These are phyloP conservation scores for Teratosphaeriaceae sp. DNA, from an alignment of 2,329 filamentous ascomycete species.

Conservation along the genomic window DNA sequence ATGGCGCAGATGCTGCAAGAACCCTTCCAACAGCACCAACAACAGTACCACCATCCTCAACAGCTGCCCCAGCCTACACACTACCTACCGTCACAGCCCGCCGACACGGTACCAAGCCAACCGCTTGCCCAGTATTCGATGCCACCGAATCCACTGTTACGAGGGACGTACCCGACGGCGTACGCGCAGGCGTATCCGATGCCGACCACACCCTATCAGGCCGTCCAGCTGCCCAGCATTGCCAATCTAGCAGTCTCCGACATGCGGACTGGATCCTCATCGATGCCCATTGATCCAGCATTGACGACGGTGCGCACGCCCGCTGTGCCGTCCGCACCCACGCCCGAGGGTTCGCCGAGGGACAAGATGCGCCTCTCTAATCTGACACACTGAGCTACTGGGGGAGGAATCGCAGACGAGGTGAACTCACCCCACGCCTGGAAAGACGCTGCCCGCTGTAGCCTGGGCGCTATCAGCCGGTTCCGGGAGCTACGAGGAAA, in stretches of 20 bases:
- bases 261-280: not conserved
- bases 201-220: conserved; percentile 14
- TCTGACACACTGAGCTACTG: conserved; percentile 25
- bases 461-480: no score
- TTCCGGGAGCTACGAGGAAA: no score
- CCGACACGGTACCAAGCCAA: conserved; percentile 13
- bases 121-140: conserved; percentile 1
- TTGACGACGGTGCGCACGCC: conserved; percentile 15
- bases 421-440: no score
- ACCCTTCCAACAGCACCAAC: conserved; percentile 20
- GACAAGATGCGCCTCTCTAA: conserved; percentile 35
- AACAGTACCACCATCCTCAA: conserved; percentile 8
- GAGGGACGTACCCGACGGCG: conserved; percentile 2
- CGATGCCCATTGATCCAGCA: conserved; percentile 9
- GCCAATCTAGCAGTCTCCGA: conserved; percentile 15
- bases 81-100: conserved; percentile 12
- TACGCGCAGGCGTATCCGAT: conserved; percentile 7
- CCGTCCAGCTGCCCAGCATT: conserved; percentile 24
- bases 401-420: not conserved
- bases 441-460: no score
- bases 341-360: conserved; percentile 29
- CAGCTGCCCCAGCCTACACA: conserved; percentile 6
- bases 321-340: conserved; percentile 22
- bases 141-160: conserved; percentile 2
- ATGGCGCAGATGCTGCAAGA: conserved; percentile 29